phyloP scores from a whole-genome alignment of 345 rosid genomes.

The Mercurialis annua region DNA sequence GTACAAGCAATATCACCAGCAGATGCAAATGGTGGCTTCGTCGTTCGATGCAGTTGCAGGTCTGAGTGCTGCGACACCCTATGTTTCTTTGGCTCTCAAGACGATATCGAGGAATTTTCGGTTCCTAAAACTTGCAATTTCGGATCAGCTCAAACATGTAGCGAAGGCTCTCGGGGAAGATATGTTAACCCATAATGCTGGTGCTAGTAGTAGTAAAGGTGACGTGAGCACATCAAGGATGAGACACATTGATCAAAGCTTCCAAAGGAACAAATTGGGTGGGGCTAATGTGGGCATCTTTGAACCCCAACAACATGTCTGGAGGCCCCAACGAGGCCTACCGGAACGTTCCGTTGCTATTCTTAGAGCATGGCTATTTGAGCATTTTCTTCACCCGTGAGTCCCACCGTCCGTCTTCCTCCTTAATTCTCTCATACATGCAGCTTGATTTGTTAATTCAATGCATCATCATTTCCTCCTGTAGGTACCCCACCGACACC shows the following conservation, averaged over 20 bases:
- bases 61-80: constrained; percentile 52
- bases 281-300: constrained; percentile 37
- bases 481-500: constrained; percentile 58
- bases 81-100: constrained; percentile 44
- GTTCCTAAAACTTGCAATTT: constrained; percentile 40
- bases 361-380: constrained; percentile 65
- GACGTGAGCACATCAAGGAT: constrained; percentile 23
- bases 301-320: constrained; percentile 50
- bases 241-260: constrained; percentile 29
- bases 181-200: constrained; percentile 18
- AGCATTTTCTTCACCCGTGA: constrained; percentile 79
- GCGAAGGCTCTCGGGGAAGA: constrained; percentile 41
- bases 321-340: constrained; percentile 70
- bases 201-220: constrained; percentile 28
- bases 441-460: neutral
- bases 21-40: constrained; percentile 65
- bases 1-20: constrained; percentile 57
- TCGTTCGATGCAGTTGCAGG: constrained; percentile 64
- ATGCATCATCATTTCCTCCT: constrained; percentile 6
- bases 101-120: constrained; percentile 43
- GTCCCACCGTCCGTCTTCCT: constrained; percentile 14
- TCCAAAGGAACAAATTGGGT: constrained; percentile 32
- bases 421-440: neutral
- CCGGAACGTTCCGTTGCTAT: constrained; percentile 58
- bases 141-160: constrained; percentile 39